Percentiles rank a stretch among this genome's conserved stretches.
Evolutionary conservation across 129 eudicot genomes (phyloP).

Genomic region (Oenanthe sinensis): DNA sequence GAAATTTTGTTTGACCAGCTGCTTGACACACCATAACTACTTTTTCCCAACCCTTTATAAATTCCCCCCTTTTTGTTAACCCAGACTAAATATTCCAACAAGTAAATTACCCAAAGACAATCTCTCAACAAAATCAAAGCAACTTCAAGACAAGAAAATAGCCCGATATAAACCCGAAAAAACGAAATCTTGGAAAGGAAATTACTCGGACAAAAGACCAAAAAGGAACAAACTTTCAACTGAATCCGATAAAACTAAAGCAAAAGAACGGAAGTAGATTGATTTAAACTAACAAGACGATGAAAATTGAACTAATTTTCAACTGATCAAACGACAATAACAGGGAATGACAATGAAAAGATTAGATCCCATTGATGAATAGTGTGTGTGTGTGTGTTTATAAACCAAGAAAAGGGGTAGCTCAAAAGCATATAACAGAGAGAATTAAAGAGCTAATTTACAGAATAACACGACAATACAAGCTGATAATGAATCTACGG

Average conservation of each 20-base stretch:
- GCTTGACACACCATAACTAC: constrained; percentile 80
- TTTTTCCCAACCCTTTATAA: constrained; percentile 22
- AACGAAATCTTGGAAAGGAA: background rate
- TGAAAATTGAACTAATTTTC: constrained; percentile 16
- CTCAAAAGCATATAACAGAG: background rate
- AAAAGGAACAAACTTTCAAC: background rate
- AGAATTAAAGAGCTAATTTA: constrained; percentile 20
- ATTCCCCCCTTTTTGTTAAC: background rate
- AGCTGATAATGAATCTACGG: constrained; percentile 46
- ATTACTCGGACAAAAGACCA: background rate
- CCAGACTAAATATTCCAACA: constrained; percentile 18
- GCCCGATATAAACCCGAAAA: background rate
- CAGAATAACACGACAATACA: constrained; percentile 91
- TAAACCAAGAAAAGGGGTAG: background rate
- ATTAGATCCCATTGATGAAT: constrained; percentile 65
- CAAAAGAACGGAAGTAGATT: background rate
- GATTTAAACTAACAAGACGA: background rate
- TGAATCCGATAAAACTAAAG: background rate
- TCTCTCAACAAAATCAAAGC: constrained; percentile 3
- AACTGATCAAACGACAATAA: constrained; percentile 84
- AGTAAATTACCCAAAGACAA: constrained; percentile 6
- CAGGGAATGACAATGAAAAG: constrained; percentile 75
- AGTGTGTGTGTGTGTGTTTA: constrained; percentile 4
- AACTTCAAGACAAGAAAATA: background rate
- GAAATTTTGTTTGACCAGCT: constrained; percentile 60